These are phyloP conservation scores for Phymatotrichopsis omnivora DNA, from an alignment of 2,329 filamentous ascomycete genomes.

Conservation along the genomic window DNA sequence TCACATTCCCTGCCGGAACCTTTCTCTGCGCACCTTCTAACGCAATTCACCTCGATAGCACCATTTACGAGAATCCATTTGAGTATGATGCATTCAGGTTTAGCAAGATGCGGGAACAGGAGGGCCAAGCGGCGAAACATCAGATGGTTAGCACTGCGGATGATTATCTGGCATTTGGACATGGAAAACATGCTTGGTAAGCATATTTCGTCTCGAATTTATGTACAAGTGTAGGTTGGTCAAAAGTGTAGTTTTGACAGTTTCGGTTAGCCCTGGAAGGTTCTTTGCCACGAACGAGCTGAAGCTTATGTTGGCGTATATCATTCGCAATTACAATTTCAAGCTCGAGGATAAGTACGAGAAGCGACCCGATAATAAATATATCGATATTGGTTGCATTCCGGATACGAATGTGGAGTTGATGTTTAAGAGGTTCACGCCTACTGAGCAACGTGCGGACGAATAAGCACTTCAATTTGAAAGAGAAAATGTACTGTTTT, in stretches of 20 bases:
- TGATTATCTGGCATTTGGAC: conserved; percentile 36
- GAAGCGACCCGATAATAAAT: conserved; percentile 15
- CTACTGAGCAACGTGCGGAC: no score
- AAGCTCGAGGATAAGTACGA: conserved; percentile 24
- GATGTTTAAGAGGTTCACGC: conserved; percentile 21
- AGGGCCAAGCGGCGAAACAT: conserved; percentile 24
- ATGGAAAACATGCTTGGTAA: conserved; percentile 35
- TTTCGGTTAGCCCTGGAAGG: conserved; percentile 32
- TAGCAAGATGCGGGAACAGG: conserved; percentile 34
- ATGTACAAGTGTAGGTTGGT: background rate
- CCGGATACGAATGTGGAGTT: conserved; percentile 15
- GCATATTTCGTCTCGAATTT: conserved; percentile 8
- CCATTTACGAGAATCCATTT: conserved; percentile 34
- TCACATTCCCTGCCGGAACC: conserved; percentile 22
- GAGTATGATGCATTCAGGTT: conserved; percentile 40
- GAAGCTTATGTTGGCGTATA: conserved; percentile 35
- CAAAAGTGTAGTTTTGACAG: background rate
- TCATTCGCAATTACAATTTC: conserved; percentile 36
- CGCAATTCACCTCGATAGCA: conserved; percentile 31
- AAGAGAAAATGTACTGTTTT: no score
- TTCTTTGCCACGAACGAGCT: conserved; percentile 38
- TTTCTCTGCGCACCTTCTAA: conserved; percentile 26
- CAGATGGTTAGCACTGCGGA: conserved; percentile 32
- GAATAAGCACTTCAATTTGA: no score
- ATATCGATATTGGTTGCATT: conserved; percentile 15